Evolutionary conservation across 202 grass and related monocot species (phyloP), one percentile per base, ranked within the genome.

Genomic region (Setaria italica): DNA sequence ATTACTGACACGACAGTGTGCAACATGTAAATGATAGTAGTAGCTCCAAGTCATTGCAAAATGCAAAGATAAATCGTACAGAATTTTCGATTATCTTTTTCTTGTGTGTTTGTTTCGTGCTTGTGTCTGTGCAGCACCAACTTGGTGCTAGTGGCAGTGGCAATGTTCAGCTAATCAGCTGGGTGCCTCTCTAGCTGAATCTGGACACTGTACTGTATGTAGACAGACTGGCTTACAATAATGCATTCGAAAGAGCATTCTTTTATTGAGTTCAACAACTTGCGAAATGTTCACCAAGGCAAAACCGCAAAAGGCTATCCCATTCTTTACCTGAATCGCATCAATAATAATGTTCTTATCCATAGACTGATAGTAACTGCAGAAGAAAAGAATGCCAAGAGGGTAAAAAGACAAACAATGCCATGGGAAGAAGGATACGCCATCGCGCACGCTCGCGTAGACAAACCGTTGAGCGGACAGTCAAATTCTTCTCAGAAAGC

Each of bases 1-100:
- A 48, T 84, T 37, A 77, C 71, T 89, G 80, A 90, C 88, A 60
- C n/a, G 19, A 53, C 74, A 80, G 60, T 70, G 60, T 70, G 76
- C 41, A 70, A 80, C 49, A 0, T 87, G 80, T 90, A 90, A 87
- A 84, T 87, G 69, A 63, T 72, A 46, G 25, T 25, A 25, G n/a
- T 17, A 66, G 13, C 37, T 20, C 42, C 50, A 64, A 13, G 58
- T 53, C 51, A 43, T 64, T 71, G 39, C 67, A 33, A 67, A 76
- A 72, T 39, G 46, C 15, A 72, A 76, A 33, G 9, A 30, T 76
- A 34, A 30, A 53, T 41, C 9, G 6, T 74, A 86, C 12, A 50
- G 8, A 62, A 53, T 21, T 29, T 63, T 54, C 7, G 8, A 8
- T 3, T 21, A 25, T 67, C 0, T 50, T 15, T 7, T 70, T 32